phyloP scores from a whole-genome alignment of 1,284 basidiomycete species.

The Melampsora abietis-canadensis region DNA sequence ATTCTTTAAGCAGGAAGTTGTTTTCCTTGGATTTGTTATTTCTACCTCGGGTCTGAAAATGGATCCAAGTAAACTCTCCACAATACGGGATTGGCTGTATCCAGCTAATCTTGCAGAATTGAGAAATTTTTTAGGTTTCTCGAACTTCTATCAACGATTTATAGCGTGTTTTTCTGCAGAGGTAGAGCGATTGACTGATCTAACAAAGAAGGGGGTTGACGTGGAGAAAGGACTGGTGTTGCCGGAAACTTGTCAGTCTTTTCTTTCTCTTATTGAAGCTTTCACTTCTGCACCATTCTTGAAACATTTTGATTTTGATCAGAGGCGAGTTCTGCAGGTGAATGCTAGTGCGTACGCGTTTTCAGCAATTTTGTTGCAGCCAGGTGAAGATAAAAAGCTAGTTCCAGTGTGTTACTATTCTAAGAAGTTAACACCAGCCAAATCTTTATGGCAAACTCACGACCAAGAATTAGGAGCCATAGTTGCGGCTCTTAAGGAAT shows the following conservation, averaged over 20 bases:
- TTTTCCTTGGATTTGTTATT: conserved; percentile 10
- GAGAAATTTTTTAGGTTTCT: conserved; percentile 5
- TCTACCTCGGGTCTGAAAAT: not conserved
- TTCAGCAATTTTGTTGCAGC: conserved; percentile 42
- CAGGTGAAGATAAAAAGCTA: conserved; percentile 10
- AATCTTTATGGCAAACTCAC: not conserved
- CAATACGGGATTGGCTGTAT: conserved; percentile 8
- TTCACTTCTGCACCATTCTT: conserved; percentile 5
- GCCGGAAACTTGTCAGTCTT: not conserved
- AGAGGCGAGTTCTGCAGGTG: conserved; percentile 51
- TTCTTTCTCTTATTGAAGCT: not conserved
- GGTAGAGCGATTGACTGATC: not conserved
- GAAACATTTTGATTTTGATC: conserved; percentile 11
- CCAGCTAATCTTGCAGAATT: not conserved
- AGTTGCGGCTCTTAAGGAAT: not conserved
- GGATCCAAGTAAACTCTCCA: conserved; percentile 5
- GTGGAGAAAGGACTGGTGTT: not conserved
- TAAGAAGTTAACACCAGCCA: not conserved
- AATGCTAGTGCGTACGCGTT: conserved; percentile 43
- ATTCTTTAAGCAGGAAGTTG: conserved; percentile 5
- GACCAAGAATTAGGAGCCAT: not conserved
- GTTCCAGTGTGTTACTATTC: conserved; percentile 24
- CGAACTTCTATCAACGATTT: too few relatives aligned
- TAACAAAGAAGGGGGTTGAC: conserved; percentile 1
- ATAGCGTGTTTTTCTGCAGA: not conserved